Evolutionary conservation across 495 filamentous ascomycete genomes (phyloP).

Genomic region (Oidiodendron maius): DNA sequence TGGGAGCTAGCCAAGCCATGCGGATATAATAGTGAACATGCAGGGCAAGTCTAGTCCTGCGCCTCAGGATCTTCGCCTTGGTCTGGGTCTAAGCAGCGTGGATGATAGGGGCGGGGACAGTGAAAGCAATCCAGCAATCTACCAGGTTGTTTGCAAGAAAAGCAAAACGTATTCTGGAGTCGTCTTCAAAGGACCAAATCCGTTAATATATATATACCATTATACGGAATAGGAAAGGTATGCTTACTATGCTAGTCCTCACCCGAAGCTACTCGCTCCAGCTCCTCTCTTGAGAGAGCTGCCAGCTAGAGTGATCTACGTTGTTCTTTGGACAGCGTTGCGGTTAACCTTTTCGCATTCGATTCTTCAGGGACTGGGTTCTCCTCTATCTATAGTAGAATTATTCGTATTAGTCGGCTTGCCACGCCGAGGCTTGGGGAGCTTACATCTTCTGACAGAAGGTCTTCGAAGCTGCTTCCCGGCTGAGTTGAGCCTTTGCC

Average conservation of each 20-base stretch:
- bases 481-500: too few relatives aligned
- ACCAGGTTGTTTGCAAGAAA: not conserved
- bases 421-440: too few relatives aligned
- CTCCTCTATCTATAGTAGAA: too few relatives aligned
- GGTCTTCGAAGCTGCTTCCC: not conserved
- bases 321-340: too few relatives aligned
- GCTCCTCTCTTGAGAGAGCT: not conserved
- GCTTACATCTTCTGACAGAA: too few relatives aligned
- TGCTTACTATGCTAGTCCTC: not conserved
- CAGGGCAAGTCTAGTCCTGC: not conserved
- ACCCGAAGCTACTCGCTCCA: not conserved
- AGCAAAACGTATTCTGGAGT: not conserved
- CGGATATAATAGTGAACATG: not conserved
- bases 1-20: not conserved
- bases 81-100: not conserved
- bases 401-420: too few relatives aligned
- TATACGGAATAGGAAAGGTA: not conserved
- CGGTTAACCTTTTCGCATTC: too few relatives aligned
- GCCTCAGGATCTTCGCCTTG: not conserved
- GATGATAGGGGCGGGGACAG: not conserved
- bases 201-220: not conserved
- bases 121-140: not conserved
- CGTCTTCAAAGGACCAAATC: not conserved
- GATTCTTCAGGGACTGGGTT: too few relatives aligned
- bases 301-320: conserved; percentile 27